These are phyloP conservation scores for Brasilioporus rufonigricans DNA, from an alignment of 768 basidiomycete genomes.

Conservation along the genomic window DNA sequence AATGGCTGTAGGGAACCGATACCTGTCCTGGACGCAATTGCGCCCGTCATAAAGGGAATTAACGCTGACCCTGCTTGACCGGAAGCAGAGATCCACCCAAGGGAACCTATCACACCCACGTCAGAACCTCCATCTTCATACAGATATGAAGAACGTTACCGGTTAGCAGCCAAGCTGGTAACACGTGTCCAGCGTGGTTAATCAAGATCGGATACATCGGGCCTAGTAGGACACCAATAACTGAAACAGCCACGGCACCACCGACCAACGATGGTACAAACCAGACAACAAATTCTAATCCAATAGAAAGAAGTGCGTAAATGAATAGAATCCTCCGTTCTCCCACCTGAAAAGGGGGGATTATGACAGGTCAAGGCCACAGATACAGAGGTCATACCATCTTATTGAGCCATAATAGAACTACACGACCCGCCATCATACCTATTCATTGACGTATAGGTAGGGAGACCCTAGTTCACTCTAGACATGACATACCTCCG, in stretches of 20 bases:
- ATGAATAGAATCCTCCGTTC: too few relatives aligned
- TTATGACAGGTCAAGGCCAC: background rate
- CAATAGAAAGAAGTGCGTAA: too few relatives aligned
- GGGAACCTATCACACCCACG: slow-evolving; percentile 37
- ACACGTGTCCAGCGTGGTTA: slow-evolving; percentile 63
- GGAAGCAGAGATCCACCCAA: slow-evolving; percentile 66
- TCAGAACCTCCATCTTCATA: background rate
- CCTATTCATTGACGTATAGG: slow-evolving; percentile 34
- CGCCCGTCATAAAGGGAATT: too few relatives aligned
- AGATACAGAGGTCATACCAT: slow-evolving; percentile 31
- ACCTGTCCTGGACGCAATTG: slow-evolving; percentile 59
- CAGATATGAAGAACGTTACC: slow-evolving; percentile 24
- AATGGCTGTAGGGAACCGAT: slow-evolving; percentile 41
- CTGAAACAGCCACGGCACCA: slow-evolving; percentile 51
- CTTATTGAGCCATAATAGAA: slow-evolving; percentile 53
- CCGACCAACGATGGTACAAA: too few relatives aligned
- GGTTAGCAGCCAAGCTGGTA: slow-evolving; percentile 71
- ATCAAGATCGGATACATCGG: slow-evolving; percentile 59
- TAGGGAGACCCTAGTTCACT: background rate
- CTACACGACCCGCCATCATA: slow-evolving; percentile 52
- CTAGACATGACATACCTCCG: slow-evolving; percentile 39
- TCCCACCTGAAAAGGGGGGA: slow-evolving; percentile 27
- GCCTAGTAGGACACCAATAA: too few relatives aligned
- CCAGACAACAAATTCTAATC: too few relatives aligned
- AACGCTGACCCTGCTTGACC: slow-evolving; percentile 75